Evolutionary conservation across 108 stramenopile genomes (phyloP), one percentile per base, ranked within the genome.

Genomic region (Fragilariopsis cylindrus): DNA sequence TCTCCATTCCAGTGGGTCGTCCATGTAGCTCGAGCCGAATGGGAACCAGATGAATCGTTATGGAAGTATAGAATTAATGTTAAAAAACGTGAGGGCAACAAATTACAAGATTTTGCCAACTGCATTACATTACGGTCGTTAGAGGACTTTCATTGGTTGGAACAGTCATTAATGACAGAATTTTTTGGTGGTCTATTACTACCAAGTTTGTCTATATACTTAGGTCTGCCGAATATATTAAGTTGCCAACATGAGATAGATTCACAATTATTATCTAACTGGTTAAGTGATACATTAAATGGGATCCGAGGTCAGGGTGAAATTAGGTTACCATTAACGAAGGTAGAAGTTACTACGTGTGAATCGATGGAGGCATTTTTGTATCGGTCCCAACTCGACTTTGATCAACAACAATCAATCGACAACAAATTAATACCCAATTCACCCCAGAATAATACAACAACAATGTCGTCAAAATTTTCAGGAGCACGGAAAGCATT

Each of bases 321-420:
- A 68, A 44, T 73, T 47, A n/a, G 67, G 12, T 52, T 68, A 21
- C 45, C 49, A 44, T 18, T 68, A 8, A 16, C 4, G n/a, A 68
- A 47, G 6, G 67, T 62, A n/a, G 83, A 90, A 62, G 62, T 84
- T 50, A 45, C 77, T 21, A 66, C 84, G 30, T 87, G 82, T 7
- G 93, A 94, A 78, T 72, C 89, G n/a, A 84, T 94, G 78, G 93
- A 94, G 78, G 84, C 88, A 15, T 94, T 94, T 80, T 71, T 94
- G 70, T 94, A 90, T 76, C 81, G 85, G 56, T 65, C 84, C 39
- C 81, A 87, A 3, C 62, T 85, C 21, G 41, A 73, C 0, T 62
- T 7, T 19, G 46, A 46, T 43, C 15, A 13, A 19, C 21, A 46
- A 39, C 42, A 60, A 5, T 42, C 18, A 40, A 45, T 48, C 16